Evolutionary conservation across 2,329 filamentous ascomycete genomes (phyloP).

Genomic region (Sporothrix curviconia): DNA sequence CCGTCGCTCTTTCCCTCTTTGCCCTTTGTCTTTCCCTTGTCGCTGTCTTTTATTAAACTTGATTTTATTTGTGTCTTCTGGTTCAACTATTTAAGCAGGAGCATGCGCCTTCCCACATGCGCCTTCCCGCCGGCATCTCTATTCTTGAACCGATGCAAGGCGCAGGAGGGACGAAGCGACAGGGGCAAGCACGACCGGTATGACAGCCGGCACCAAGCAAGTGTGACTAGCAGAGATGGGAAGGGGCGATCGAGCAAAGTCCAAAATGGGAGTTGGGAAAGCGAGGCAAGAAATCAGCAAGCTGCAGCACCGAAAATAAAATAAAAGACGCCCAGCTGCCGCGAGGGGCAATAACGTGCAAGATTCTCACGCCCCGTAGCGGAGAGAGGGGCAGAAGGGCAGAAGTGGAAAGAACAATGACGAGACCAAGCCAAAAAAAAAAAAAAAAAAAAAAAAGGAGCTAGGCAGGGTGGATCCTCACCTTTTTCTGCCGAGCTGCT

Average conservation of each 20-base stretch:
- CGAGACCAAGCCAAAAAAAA: background rate
- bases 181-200: background rate
- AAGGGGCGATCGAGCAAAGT: background rate
- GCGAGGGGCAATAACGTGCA: no score
- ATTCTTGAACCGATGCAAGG: conserved; percentile 10
- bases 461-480: background rate
- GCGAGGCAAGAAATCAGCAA: no score
- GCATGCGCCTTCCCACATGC: background rate
- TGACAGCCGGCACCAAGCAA: background rate
- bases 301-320: background rate
- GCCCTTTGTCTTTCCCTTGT: background rate
- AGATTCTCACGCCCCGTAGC: background rate
- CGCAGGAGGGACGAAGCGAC: background rate
- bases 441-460: background rate
- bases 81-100: no score
- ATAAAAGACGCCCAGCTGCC: no score
- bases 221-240: background rate
- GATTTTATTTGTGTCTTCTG: no score
- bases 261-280: no score
- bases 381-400: background rate
- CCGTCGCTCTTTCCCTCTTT: background rate
- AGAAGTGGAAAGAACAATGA: background rate
- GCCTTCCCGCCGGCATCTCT: background rate
- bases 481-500: no score
- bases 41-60: background rate